A percentile compares a stretch with the other conserved stretches of the same genome.
phyloP scores from a whole-genome alignment of 768 basidiomycete genomes.

The Inosperma sp. region DNA sequence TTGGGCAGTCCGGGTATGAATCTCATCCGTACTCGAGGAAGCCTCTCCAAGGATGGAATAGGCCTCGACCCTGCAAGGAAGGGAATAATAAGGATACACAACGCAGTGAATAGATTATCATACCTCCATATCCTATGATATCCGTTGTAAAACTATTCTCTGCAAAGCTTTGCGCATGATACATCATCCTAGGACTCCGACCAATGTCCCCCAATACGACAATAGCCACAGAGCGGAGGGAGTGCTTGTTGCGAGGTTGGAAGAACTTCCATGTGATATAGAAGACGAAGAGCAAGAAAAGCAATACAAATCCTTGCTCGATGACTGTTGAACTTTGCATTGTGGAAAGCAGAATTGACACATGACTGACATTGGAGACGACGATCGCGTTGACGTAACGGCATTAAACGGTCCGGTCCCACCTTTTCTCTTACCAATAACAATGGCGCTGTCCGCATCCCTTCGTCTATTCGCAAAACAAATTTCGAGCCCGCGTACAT shows the following conservation, averaged over 20 bases:
- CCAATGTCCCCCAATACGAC: slow-evolving; percentile 95
- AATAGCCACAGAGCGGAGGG: slow-evolving; percentile 72
- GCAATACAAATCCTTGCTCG: slow-evolving; percentile 14
- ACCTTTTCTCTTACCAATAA: too few species aligned
- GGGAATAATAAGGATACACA: not conserved
- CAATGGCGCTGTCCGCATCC: slow-evolving; percentile 10
- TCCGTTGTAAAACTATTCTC: slow-evolving; percentile 71
- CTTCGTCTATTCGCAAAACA: slow-evolving; percentile 19
- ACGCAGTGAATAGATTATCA: slow-evolving; percentile 13
- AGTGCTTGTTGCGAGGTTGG: slow-evolving; percentile 35
- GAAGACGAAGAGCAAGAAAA: slow-evolving; percentile 15
- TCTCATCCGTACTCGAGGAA: slow-evolving; percentile 58
- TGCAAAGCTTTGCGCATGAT: slow-evolving; percentile 92
- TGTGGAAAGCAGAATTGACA: slow-evolving; percentile 8
- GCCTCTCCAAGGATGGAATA: slow-evolving; percentile 63
- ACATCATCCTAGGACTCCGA: slow-evolving; percentile 97
- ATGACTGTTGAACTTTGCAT: slow-evolving; percentile 9
- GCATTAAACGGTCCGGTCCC: not conserved
- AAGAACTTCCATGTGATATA: slow-evolving; percentile 31
- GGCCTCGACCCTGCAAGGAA: slow-evolving; percentile 64
- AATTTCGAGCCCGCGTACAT: slow-evolving; percentile 10
- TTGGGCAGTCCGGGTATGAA: slow-evolving; percentile 65
- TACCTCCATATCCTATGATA: slow-evolving; percentile 84
- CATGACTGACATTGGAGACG: not conserved
- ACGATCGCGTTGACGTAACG: not conserved